A percentile compares a stretch with the other conserved stretches of the same genome.
phyloP scores from a whole-genome alignment of 2,329 filamentous ascomycete species.

The Exophiala aquamarina region DNA sequence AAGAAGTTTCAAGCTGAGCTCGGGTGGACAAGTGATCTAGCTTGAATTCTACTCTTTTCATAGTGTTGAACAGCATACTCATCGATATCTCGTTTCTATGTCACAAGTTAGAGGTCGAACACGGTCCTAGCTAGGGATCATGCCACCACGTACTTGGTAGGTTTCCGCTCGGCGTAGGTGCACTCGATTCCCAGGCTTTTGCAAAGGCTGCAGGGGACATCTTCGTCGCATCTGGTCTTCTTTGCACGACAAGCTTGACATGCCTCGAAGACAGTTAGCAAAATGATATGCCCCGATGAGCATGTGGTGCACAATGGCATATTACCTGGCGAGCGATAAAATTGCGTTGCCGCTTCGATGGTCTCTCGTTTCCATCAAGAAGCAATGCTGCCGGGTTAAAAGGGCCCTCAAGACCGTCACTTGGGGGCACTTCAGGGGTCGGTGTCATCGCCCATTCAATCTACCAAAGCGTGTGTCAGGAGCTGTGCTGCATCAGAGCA shows the following conservation, averaged over 20 bases:
- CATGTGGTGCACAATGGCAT: neutral
- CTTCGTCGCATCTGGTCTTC: conserved; percentile 58
- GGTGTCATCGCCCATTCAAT: too few relatives aligned
- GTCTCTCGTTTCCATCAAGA: conserved; percentile 11
- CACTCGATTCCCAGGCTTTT: conserved; percentile 50
- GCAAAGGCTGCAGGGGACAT: conserved; percentile 55
- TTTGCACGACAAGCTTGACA: conserved; percentile 55
- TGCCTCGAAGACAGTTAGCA: conserved; percentile 36
- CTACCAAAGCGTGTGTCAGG: too few relatives aligned
- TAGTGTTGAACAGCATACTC: conserved; percentile 55
- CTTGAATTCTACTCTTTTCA: conserved; percentile 54
- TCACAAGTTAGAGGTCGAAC: neutral
- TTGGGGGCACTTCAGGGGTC: too few relatives aligned
- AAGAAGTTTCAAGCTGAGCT: conserved; percentile 32
- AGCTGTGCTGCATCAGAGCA: too few relatives aligned
- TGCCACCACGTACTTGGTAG: conserved; percentile 46
- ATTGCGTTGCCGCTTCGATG: conserved; percentile 19
- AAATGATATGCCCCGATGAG: neutral
- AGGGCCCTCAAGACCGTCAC: too few relatives aligned
- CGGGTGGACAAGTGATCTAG: conserved; percentile 48
- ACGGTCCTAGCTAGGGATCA: too few relatives aligned
- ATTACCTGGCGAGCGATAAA: conserved; percentile 22
- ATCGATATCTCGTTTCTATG: conserved; percentile 54
- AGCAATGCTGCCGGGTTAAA: too few relatives aligned
- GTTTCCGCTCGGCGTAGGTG: conserved; percentile 53